Evolutionary conservation across 2,329 filamentous ascomycete genomes (phyloP).

Genomic region (Pezicula carpinea): DNA sequence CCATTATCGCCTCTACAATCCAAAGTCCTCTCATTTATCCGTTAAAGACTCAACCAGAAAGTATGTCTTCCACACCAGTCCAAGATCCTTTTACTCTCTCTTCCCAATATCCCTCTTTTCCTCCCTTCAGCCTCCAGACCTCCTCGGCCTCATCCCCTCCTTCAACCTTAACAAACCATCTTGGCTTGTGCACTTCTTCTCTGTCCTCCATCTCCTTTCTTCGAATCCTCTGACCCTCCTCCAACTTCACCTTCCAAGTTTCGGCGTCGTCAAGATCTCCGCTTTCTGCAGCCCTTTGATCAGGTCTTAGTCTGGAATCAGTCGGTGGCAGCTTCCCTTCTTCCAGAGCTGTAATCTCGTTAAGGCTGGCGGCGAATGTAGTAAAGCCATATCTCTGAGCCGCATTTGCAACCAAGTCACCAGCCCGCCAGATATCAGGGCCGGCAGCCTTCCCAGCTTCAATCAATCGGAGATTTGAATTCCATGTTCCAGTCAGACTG

Average conservation of each 20-base stretch:
- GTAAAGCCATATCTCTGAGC: slow-evolving; percentile 84
- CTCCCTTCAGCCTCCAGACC: slow-evolving; percentile 70
- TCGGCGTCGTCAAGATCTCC: slow-evolving; percentile 82
- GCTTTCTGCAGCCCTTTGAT: slow-evolving; percentile 80
- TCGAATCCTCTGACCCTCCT: slow-evolving; percentile 77
- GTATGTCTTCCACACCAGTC: slow-evolving; percentile 48
- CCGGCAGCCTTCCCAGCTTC: slow-evolving; percentile 57
- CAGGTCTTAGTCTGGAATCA: slow-evolving; percentile 78
- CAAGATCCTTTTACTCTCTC: slow-evolving; percentile 67
- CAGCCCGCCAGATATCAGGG: slow-evolving; percentile 73
- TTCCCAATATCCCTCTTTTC: slow-evolving; percentile 93
- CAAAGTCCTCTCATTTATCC: not conserved
- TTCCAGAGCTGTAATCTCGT: slow-evolving; percentile 82
- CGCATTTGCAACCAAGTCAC: slow-evolving; percentile 73
- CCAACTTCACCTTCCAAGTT: slow-evolving; percentile 73
- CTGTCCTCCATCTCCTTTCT: slow-evolving; percentile 70
- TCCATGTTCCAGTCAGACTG: slow-evolving; percentile 82
- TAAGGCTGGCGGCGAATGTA: slow-evolving; percentile 77
- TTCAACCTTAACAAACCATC: slow-evolving; percentile 76
- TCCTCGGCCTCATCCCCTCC: slow-evolving; percentile 57
- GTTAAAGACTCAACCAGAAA: slow-evolving; percentile 29
- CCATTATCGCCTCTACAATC: no score
- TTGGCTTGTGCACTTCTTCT: slow-evolving; percentile 67
- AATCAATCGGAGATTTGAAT: slow-evolving; percentile 62
- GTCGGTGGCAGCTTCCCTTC: slow-evolving; percentile 70